Evolutionary conservation across 176 grass and related monocot species (phyloP), one percentile per base, ranked within the genome.

Genomic region (Aegilops tauschii): DNA sequence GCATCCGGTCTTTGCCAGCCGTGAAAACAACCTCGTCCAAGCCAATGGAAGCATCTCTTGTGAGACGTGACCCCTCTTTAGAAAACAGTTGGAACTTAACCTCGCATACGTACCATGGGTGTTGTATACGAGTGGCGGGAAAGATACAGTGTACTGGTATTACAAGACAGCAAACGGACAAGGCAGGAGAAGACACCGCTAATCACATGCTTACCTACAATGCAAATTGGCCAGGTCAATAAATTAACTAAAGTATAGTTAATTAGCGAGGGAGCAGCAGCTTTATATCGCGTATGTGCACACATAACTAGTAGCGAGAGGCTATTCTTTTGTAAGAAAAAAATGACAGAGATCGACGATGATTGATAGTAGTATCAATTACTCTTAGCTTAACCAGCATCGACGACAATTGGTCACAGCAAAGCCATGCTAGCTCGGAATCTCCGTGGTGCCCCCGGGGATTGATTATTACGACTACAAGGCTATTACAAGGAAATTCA

Each of bases 81-180:
- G 47, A 50, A 50, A 49, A 49, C 12, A 49, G 45, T 16, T 16
- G 47, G 47, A 50, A 50, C 47, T 50, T 50, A 16, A 50, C 4
- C 47, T 16, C 13, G 12, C 12, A 1, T 49, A 49, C 47, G 4
- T 5, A 14, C 5, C 47, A 50, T 50, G 47, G 3, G 4, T 17
- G 47, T 5, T 50, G 47, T 16, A 40, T 40, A 45, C 9, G 13
- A 50, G 49, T 52, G 16, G 0, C 49, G 1, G 5, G 14, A 6
- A 52, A 52, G 49, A 52, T 52, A 6, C 16, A 17, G 0, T 52
- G 14, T 52, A 52, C 5, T 13, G 45, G 47, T 49, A 49, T 49
- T 65, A 42, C 16, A 31, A 80, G 49, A 27, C 82, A 80, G 76
- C 68, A 85, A 74, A 32, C 32, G 67, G 31, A 85, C 87, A 76